Base-by-base conservation (phyloP, 2,329 filamentous ascomycete genomes). In the Penicillium aurantiogriseum region DNA sequence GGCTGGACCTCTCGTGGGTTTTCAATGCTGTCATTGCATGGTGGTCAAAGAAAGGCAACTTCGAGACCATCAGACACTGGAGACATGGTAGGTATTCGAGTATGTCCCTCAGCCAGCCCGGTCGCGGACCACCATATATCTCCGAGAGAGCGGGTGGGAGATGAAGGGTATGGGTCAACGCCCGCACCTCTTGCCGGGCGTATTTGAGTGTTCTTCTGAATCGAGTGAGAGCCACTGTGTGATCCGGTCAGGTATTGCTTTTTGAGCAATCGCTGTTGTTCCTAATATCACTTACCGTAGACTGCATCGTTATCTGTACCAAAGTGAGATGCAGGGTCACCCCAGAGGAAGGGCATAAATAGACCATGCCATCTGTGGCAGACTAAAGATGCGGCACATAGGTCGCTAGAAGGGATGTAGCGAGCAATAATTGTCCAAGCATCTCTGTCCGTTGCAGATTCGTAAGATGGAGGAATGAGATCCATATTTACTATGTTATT, bases 31-130 rank as follows among this genome's bases (percentile, higher is more conserved):
- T 72, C 53, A 87, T 77, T 19, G 83, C 77, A 58, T 80, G 79
- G 67, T 87, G 83, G 56, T 87, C 85, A 64, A 87, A 86, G 67
- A 86, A 86, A 0, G 84, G 83, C 47, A 87, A 70, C 31, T 78
- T 79, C 17, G 83, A 80, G 11, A 87, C 83, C 57, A 86, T 79
- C 48, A 87, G 71, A 1, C 81, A 84, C 63, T 87, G 85, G 17
- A 87, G 72, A 51, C 80, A 79, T 3, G 85, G 85, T 21, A 87
- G 73, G 52, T 76, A 79, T 53, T 85, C 82, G 23, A 87, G 75
- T 5, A 86, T 76, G 57, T 86, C 83, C 48, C 80, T 76, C 38
- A 87, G 71, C 85, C 85, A 87, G 56, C 82, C 81, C 3, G 80
- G 75, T 56, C 82, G 80, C 1, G 83, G 84, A 15, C 83, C 82